A percentile compares a stretch with the other conserved stretches of the same genome.
phyloP scores from a whole-genome alignment of 106 monocot species.

The Chionographis japonica region DNA sequence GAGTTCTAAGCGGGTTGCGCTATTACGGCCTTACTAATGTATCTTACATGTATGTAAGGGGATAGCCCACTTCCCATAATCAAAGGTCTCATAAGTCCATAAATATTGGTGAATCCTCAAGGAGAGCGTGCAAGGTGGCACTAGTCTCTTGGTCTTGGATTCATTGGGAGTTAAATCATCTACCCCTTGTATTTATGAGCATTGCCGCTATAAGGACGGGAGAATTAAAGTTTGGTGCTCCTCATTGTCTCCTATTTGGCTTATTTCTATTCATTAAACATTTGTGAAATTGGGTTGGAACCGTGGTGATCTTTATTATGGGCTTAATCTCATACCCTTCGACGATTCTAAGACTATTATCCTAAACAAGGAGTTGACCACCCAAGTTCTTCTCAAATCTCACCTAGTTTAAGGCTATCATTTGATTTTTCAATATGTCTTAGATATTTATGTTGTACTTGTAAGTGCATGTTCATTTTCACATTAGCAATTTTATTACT shows the following conservation, averaged over 20 bases:
- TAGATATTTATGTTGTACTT: neutral
- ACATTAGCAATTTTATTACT: neutral
- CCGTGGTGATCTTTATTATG: neutral
- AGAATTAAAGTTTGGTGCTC: neutral
- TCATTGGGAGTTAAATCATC: neutral
- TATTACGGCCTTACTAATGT: no score
- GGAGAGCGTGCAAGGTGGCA: neutral
- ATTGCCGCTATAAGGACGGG: neutral
- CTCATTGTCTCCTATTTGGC: neutral
- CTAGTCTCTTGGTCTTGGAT: neutral
- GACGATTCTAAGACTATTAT: no score
- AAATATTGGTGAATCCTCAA: neutral
- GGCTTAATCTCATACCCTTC: neutral
- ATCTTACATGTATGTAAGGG: no score
- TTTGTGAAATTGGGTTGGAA: neutral
- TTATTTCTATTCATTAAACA: neutral
- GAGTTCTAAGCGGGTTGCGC: neutral
- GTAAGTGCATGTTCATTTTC: neutral
- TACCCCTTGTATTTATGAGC: neutral
- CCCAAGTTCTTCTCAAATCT: neutral
- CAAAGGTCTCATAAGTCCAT: no score
- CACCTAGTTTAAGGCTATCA: neutral
- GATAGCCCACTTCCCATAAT: no score
- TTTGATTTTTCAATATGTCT: neutral
- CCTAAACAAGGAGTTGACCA: neutral